A percentile compares a stretch with the other conserved stretches of the same genome.
phyloP scores from a whole-genome alignment of 2,329 filamentous ascomycete genomes.

The Verticillium nonalfalfae region DNA sequence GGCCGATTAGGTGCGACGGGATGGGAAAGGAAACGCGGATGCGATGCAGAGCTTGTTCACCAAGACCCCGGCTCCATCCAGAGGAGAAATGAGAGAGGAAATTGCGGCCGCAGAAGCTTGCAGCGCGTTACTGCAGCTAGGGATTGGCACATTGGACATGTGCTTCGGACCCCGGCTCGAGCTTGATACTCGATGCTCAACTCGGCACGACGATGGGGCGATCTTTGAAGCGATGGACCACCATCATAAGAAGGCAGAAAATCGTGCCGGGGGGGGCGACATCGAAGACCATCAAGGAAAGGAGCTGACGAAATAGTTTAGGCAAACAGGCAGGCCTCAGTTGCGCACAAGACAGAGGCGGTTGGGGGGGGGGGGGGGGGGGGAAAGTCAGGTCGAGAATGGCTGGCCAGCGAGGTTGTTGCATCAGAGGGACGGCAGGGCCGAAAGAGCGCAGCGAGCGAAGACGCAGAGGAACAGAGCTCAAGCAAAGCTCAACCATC shows the following conservation, averaged over 20 bases:
- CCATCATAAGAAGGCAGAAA: not conserved
- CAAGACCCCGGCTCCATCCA: not conserved
- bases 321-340: no score
- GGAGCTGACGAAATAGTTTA: no score
- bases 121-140: not conserved
- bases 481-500: not conserved
- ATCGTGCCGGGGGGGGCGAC: not conserved
- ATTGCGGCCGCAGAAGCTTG: conserved; percentile 2
- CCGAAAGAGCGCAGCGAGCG: not conserved
- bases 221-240: not conserved
- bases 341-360: no score
- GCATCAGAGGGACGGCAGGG: not conserved
- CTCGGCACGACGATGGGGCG: not conserved
- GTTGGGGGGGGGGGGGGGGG: no score
- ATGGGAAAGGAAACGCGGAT: not conserved
- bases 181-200: not conserved
- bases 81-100: conserved; percentile 1
- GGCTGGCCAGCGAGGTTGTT: no score
- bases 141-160: not conserved
- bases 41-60: not conserved
- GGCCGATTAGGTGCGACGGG: not conserved
- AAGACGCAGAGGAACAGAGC: not conserved
- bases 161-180: not conserved
- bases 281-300: no score
- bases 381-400: no score